phyloP scores from a whole-genome alignment of 768 basidiomycete species.

The Russula ochroleuca region DNA sequence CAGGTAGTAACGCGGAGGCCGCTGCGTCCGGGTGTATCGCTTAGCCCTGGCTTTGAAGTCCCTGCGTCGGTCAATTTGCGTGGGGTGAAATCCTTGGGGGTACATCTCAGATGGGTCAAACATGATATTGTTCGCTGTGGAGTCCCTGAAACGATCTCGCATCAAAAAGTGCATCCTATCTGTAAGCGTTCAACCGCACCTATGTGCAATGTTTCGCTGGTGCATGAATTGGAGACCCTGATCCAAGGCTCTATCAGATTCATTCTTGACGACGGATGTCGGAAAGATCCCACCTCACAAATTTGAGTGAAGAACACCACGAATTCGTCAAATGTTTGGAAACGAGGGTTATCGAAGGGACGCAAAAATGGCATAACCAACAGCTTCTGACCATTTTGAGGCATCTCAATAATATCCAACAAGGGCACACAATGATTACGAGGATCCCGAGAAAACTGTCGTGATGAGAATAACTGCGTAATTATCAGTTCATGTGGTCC shows the following conservation, averaged over 20 bases:
- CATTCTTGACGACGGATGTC: not conserved
- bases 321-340: constrained; percentile 29
- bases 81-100: constrained; percentile 18
- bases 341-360: constrained; percentile 27
- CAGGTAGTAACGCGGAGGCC: constrained; percentile 31
- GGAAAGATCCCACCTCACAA: constrained; percentile 26
- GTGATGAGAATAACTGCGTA: constrained; percentile 11
- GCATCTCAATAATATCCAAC: constrained; percentile 27
- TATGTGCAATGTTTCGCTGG: constrained; percentile 28
- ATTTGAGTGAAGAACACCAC: constrained; percentile 30
- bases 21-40: constrained; percentile 30
- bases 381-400: constrained; percentile 11
- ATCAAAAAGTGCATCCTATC: not conserved
- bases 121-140: constrained; percentile 21
- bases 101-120: constrained; percentile 21
- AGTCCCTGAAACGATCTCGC: constrained; percentile 7
- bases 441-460: constrained; percentile 17
- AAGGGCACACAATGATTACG: constrained; percentile 30
- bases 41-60: constrained; percentile 20
- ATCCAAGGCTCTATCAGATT: not conserved
- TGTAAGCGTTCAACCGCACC: constrained; percentile 10
- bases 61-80: not conserved
- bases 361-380: constrained; percentile 30
- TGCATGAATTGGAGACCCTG: constrained; percentile 31
- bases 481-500: constrained; percentile 20